Base-by-base conservation (phyloP, 768 basidiomycete species). In the Tylopilus rubrobrunneus region DNA sequence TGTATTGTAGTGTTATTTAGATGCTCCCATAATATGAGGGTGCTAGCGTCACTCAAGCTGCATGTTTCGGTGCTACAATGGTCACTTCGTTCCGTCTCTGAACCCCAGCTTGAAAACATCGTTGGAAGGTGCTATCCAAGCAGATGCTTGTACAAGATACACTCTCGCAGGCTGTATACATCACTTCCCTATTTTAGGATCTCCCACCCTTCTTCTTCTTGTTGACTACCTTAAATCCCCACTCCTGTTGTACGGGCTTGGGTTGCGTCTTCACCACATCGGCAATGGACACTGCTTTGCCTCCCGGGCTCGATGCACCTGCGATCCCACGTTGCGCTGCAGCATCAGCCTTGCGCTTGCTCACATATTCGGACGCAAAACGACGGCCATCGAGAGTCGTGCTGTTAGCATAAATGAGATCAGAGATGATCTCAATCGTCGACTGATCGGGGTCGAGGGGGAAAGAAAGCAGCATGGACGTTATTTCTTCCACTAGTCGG, bases 311-410 rank as follows among this genome's bases (percentile, higher is more conserved):
- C 33, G 62, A 58, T 17, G 73, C 59, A n/a, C 68, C 70, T 44
- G 69, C 69, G 11, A 68, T 74, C 56, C 83, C 85, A 46, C 77
- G 75, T 46, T 80, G 73, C 21, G 78, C 63, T 14, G 75, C 75
- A 1, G 85, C 87, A 67, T 98, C 96, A 19, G 80, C 81, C 73
- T 93, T 95, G 48, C 97, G 87, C 66, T 83, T 90, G 57, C 78
- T 81, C 49, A 93, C 83, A 63, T 92, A 99, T 60, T 98, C 95
- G 12, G 89, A 79, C 4, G 97, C 95, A 66, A 98, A 99, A 36
- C 96, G 84, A 48, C 95, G 80, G 6, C 97, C 97, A 65, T 98
- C 94, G 48, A 99, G 82, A 2, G 91, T 98, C 21, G 93, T 90
- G 59, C 92, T 96, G 65, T 89, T 94, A 49, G 88, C 85, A 65